Percentiles rank a stretch among this genome's conserved stretches.
These are phyloP conservation scores for Musa itinerans DNA, from an alignment of 176 grass and related monocot species.

Conservation along the genomic window DNA sequence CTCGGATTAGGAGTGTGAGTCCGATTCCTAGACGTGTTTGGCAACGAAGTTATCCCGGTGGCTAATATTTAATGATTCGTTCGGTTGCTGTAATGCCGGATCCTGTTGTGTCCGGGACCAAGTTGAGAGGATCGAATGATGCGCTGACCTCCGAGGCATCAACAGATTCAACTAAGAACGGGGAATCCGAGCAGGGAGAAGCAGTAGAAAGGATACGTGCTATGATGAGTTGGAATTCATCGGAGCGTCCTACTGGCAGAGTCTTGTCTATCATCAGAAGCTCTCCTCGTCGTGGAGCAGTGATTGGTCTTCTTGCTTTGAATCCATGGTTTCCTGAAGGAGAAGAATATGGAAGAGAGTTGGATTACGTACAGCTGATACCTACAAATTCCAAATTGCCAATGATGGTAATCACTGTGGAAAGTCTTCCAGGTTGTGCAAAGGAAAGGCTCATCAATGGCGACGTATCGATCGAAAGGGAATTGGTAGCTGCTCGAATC, in stretches of 20 bases:
- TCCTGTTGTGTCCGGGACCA: no score
- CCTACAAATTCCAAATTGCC: constrained; percentile 76
- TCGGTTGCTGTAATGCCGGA: no score
- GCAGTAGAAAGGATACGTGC: no score
- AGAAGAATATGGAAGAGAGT: constrained; percentile 33
- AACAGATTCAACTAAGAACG: constrained; percentile 4
- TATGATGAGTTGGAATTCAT: no score
- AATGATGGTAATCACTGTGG: constrained; percentile 53
- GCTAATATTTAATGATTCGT: no score
- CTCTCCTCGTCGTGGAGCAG: constrained; percentile 46
- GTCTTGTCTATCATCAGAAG: constrained; percentile 74
- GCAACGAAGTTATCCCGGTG: no score
- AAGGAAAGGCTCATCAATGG: constrained; percentile 49
- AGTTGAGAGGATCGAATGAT: no score
- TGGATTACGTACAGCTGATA: constrained; percentile 34
- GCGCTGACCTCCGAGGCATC: no score
- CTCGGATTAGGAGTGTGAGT: no score
- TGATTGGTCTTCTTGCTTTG: constrained; percentile 76
- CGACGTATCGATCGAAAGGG: constrained; percentile 39
- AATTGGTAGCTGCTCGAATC: constrained; percentile 72
- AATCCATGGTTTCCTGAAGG: constrained; percentile 29
- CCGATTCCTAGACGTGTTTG: no score
- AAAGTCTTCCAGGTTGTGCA: constrained; percentile 44
- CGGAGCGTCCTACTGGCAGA: constrained; percentile 70
- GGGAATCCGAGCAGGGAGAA: constrained; percentile 26